Percentiles rank a stretch among this genome's conserved stretches.
These are phyloP conservation scores for Macrophomina tecta DNA, from an alignment of 2,329 filamentous ascomycete genomes.

Conservation along the genomic window DNA sequence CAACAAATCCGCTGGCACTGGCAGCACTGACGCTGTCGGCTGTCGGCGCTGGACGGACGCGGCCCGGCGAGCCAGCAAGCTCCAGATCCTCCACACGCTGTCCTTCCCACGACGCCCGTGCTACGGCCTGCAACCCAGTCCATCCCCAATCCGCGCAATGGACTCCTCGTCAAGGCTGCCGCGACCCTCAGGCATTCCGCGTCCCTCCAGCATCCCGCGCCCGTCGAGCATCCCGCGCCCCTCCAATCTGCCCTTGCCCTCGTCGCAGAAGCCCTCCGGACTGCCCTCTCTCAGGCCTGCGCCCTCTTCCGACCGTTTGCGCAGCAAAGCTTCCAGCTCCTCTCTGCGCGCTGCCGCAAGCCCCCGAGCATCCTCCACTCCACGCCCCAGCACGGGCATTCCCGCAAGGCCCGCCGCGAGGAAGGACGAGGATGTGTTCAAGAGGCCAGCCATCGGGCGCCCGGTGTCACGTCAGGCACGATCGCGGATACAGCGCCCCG, in stretches of 20 bases:
- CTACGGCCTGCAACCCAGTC: constrained; percentile 29
- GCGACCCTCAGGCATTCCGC: constrained; percentile 29
- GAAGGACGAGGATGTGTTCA: constrained; percentile 41
- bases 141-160: constrained; percentile 34
- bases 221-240: constrained; percentile 55
- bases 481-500: constrained; percentile 31
- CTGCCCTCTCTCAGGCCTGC: constrained; percentile 5
- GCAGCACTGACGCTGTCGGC: constrained; percentile 12
- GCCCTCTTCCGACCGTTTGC: constrained; percentile 32
- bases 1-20: constrained; percentile 9
- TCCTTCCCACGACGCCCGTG: constrained; percentile 19
- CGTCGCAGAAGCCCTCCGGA: constrained; percentile 33
- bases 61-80: constrained; percentile 16
- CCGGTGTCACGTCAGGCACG: constrained; percentile 43
- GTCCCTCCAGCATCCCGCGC: constrained; percentile 33
- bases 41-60: constrained; percentile 4
- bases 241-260: constrained; percentile 54
- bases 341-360: constrained; percentile 38
- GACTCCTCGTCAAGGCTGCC: constrained; percentile 38
- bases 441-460: constrained; percentile 42
- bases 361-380: constrained; percentile 31
- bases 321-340: constrained; percentile 58
- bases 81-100: constrained; percentile 19
- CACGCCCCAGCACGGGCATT: not conserved
- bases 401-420: constrained; percentile 3